These are phyloP conservation scores for Haemoproteus tartakovskyi DNA, from an alignment of 169 alveolate genomes.

Conservation along the genomic window DNA sequence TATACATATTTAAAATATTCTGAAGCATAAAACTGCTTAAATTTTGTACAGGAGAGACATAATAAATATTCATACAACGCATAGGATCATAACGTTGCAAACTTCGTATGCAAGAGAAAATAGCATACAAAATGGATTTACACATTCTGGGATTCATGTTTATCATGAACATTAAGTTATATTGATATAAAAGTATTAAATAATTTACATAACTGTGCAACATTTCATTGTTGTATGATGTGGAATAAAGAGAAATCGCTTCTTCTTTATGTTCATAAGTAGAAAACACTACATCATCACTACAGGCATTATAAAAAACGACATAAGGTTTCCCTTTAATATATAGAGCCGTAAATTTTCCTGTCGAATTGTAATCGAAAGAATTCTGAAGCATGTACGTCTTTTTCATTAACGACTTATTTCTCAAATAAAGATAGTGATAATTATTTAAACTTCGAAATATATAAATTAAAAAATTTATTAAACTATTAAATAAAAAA, in stretches of 20 bases:
- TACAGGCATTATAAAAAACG: no score
- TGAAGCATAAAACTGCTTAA: conserved; percentile 1
- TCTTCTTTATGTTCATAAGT: no score
- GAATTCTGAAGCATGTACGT: background rate
- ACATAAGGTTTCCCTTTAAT: conserved; percentile 60
- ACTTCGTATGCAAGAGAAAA: conserved; percentile 28
- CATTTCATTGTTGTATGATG: no score
- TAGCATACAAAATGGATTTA: conserved; percentile 2
- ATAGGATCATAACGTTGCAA: no score
- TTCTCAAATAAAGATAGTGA: background rate
- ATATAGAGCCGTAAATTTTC: conserved; percentile 4
- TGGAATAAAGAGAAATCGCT: no score
- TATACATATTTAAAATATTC: conserved; percentile 5
- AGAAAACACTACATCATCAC: no score
- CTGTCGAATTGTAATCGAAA: background rate
- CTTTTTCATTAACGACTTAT: background rate
- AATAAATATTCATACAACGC: no score
- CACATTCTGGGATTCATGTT: conserved; percentile 1
- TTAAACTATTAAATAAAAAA: conserved; percentile 3
- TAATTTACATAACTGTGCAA: conserved; percentile 4
- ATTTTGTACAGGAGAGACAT: background rate
- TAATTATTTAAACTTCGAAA: conserved; percentile 3
- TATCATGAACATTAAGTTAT: conserved; percentile 6
- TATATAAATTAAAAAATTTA: conserved; percentile 13
- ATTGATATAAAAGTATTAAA: conserved; percentile 13